Conservation (phyloP, 257 asterid genomes). For the Fraxinus anomala region DNA sequence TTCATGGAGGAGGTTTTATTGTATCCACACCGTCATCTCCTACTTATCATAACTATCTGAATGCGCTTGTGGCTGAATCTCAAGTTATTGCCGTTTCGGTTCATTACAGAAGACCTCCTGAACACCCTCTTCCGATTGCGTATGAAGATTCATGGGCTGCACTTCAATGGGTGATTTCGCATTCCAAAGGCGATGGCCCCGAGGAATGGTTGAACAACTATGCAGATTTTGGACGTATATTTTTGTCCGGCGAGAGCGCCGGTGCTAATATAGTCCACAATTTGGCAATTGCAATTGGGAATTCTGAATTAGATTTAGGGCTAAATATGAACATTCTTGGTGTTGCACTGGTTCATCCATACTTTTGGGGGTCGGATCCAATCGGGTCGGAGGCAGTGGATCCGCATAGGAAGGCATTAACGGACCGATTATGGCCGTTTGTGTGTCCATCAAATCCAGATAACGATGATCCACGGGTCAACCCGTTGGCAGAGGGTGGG, state of each 20-base stretch:
- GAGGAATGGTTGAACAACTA: constrained; percentile 36
- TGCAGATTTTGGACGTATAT: constrained; percentile 37
- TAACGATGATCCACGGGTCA: constrained; percentile 36
- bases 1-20: constrained; percentile 54
- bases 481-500: constrained; percentile 34
- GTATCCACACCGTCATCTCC: constrained; percentile 40
- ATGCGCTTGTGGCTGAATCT: constrained; percentile 43
- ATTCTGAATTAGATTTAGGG: constrained; percentile 27
- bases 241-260: constrained; percentile 42
- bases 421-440: constrained; percentile 30
- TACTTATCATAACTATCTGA: constrained; percentile 40
- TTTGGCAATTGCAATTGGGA: constrained; percentile 40
- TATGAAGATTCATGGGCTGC: constrained; percentile 49
- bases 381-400: constrained; percentile 29
- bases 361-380: constrained; percentile 39
- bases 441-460: constrained; percentile 31
- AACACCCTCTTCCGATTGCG: constrained; percentile 41
- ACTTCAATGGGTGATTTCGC: constrained; percentile 48
- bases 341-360: constrained; percentile 34
- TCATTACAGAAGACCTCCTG: constrained; percentile 45
- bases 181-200: constrained; percentile 32
- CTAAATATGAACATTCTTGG: constrained; percentile 34
- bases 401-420: constrained; percentile 16
- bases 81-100: constrained; percentile 45
- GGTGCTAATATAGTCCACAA: constrained; percentile 49